Evolutionary conservation across 2,329 filamentous ascomycete species (phyloP).

Genomic region (Tolypocladium nubicola): DNA sequence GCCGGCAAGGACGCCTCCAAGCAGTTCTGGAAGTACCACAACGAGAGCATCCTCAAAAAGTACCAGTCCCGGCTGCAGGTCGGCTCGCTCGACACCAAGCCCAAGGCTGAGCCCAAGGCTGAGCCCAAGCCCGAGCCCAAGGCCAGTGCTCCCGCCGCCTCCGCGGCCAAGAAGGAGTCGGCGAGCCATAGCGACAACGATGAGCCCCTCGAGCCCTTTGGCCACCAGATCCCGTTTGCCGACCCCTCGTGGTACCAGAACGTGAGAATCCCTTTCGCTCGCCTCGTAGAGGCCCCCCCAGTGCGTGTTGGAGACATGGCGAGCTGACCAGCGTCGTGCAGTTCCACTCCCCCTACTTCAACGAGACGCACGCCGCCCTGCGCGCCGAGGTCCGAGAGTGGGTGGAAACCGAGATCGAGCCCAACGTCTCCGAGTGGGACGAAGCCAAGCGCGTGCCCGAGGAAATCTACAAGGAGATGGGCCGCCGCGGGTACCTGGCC

Average conservation of each 20-base stretch:
- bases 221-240: constrained; percentile 78
- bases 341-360: constrained; percentile 96
- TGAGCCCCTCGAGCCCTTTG: constrained; percentile 75
- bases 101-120: constrained; percentile 47
- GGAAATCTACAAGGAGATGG: constrained; percentile 91
- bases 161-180: constrained; percentile 19
- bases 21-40: constrained; percentile 69
- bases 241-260: constrained; percentile 94
- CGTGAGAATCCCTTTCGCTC: constrained; percentile 38
- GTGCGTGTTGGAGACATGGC: neutral
- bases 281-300: neutral
- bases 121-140: constrained; percentile 31
- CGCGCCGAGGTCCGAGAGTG: constrained; percentile 86
- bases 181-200: constrained; percentile 33
- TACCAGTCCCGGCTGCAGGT: constrained; percentile 68
- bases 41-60: constrained; percentile 80
- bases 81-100: constrained; percentile 83
- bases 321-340: constrained; percentile 21
- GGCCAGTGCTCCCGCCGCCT: constrained; percentile 17
- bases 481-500: constrained; percentile 83
- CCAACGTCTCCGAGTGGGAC: constrained; percentile 91
- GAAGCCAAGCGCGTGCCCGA: constrained; percentile 85
- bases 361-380: constrained; percentile 84
- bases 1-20: constrained; percentile 57
- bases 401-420: constrained; percentile 83